phyloP scores from a whole-genome alignment of 192 early-diverging fungal genomes.

The Ambispora gerdemannii region DNA sequence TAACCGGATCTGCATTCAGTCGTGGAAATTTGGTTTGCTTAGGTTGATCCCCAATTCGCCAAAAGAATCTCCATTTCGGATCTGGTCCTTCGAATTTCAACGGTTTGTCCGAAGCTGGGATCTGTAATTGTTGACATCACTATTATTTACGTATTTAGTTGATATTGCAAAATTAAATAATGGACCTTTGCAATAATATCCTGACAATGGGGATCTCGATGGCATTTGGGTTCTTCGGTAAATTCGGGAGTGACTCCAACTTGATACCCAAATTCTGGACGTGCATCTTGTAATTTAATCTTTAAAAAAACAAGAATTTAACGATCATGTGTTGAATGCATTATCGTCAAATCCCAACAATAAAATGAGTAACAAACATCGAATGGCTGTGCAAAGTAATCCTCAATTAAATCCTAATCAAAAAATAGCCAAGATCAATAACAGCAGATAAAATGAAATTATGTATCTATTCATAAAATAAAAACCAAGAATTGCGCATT shows the following conservation, averaged over 20 bases:
- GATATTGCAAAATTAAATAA: neutral
- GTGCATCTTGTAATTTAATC: slow-evolving; percentile 58
- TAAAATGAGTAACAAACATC: slow-evolving; percentile 35
- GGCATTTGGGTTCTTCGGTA: slow-evolving; percentile 65
- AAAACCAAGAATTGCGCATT: slow-evolving; percentile 41
- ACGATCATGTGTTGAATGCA: neutral
- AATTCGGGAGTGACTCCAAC: slow-evolving; percentile 64
- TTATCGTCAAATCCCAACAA: neutral
- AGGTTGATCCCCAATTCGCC: slow-evolving; percentile 59
- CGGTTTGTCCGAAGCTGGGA: slow-evolving; percentile 56
- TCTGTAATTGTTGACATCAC: slow-evolving; percentile 27
- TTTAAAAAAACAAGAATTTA: neutral
- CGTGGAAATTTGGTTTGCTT: slow-evolving; percentile 53
- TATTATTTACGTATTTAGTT: neutral
- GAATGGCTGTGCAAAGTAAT: slow-evolving; percentile 62
- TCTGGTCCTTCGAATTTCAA: slow-evolving; percentile 52
- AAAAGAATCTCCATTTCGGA: slow-evolving; percentile 76
- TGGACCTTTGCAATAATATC: slow-evolving; percentile 42
- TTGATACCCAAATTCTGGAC: slow-evolving; percentile 58
- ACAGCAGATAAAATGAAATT: too few species aligned
- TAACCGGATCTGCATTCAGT: slow-evolving; percentile 62
- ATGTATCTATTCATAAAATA: neutral
- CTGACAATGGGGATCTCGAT: slow-evolving; percentile 55
- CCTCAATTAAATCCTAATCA: slow-evolving; percentile 61
- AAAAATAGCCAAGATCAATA: too few species aligned